These are phyloP conservation scores for Phytophthora meadii DNA, from an alignment of 352 stramenopile genomes.

Conservation along the genomic window DNA sequence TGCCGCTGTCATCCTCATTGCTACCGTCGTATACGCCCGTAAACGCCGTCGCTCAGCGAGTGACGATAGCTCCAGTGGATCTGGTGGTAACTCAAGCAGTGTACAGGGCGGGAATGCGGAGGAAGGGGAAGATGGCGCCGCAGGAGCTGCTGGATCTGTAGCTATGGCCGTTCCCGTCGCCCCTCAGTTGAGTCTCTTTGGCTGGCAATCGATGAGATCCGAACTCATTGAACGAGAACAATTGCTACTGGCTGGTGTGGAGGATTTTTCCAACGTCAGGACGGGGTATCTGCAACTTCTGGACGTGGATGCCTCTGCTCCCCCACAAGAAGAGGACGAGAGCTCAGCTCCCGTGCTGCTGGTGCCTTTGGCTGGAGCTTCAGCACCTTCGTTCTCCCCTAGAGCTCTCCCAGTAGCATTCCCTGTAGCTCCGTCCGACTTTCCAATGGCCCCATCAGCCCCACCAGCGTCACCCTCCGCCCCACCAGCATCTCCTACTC, in stretches of 20 bases:
- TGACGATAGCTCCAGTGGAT: conserved; percentile 14
- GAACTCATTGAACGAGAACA: conserved; percentile 60
- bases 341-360: conserved; percentile 42
- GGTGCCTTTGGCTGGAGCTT: conserved; percentile 41
- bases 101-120: conserved; percentile 7
- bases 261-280: conserved; percentile 53
- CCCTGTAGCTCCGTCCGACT: conserved; percentile 3
- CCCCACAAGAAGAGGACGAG: conserved; percentile 37
- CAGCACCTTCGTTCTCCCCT: conserved; percentile 41
- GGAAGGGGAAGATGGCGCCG: conserved; percentile 13
- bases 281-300: conserved; percentile 63
- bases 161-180: conserved; percentile 18
- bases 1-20: conserved; percentile 39
- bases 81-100: conserved; percentile 7
- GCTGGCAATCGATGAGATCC: conserved; percentile 58
- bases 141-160: conserved; percentile 13
- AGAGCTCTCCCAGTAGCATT: conserved; percentile 10
- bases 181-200: conserved; percentile 53
- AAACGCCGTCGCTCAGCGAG: conserved; percentile 7
- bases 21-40: conserved; percentile 35
- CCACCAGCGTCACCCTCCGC: conserved; percentile 26
- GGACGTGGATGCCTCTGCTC: conserved; percentile 48
- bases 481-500: conserved; percentile 18
- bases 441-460: conserved; percentile 7
- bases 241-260: conserved; percentile 43